These are phyloP conservation scores for Anaeramoeba ignava DNA, from an alignment of 78 protist species.

Conservation along the genomic window DNA sequence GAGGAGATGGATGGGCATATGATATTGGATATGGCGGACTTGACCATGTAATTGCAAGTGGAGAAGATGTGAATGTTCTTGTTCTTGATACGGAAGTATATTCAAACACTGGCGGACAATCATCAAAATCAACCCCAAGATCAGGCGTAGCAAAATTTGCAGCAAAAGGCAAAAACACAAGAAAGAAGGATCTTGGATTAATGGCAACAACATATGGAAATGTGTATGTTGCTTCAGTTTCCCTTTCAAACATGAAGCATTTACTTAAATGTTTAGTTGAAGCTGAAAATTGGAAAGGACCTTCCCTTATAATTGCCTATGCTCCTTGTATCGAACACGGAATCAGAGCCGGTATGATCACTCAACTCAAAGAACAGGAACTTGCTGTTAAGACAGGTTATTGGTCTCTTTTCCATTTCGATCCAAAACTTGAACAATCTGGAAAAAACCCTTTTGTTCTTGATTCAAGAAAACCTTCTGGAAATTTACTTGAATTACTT, in stretches of 20 bases:
- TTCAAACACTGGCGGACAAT: slow-evolving; percentile 53
- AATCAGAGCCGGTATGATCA: not conserved
- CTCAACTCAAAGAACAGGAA: not conserved
- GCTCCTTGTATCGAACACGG: slow-evolving; percentile 48
- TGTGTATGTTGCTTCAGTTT: slow-evolving; percentile 61
- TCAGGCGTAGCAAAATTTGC: slow-evolving; percentile 45
- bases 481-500: not conserved
- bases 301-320: slow-evolving; percentile 42
- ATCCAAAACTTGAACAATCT: slow-evolving; percentile 27
- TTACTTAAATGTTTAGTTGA: slow-evolving; percentile 21
- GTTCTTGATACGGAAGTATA: slow-evolving; percentile 60
- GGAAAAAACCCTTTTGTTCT: slow-evolving; percentile 46
- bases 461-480: slow-evolving; percentile 24
- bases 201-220: slow-evolving; percentile 56
- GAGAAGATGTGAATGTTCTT: slow-evolving; percentile 55
- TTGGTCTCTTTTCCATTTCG: slow-evolving; percentile 64
- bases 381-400: slow-evolving; percentile 55
- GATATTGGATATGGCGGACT: slow-evolving; percentile 45
- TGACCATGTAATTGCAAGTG: slow-evolving; percentile 59
- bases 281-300: slow-evolving; percentile 46
- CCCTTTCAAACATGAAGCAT: slow-evolving; percentile 31
- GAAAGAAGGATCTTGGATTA: slow-evolving; percentile 54
- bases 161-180: slow-evolving; percentile 24
- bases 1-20: slow-evolving; percentile 31
- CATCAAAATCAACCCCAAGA: slow-evolving; percentile 37